These are phyloP conservation scores for Solanum medicagineum DNA, from an alignment of 257 asterid genomes.

Conservation along the genomic window DNA sequence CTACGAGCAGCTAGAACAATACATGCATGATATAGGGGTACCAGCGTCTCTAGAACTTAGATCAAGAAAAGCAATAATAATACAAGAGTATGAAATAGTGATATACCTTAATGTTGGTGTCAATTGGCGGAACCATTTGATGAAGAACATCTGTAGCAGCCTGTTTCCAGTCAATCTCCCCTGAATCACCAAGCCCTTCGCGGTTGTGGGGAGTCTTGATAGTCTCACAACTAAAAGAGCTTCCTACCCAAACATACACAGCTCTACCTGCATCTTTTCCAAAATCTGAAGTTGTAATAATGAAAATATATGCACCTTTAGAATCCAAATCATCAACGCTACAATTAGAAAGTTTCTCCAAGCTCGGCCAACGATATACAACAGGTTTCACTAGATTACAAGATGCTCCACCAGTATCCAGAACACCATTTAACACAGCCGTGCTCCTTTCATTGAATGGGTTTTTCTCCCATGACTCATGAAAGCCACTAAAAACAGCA, in stretches of 20 bases:
- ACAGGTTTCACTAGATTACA: conserved; percentile 8
- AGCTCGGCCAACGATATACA: conserved; percentile 30
- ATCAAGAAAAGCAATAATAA: not conserved
- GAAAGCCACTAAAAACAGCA: not conserved
- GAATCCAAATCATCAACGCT: conserved; percentile 21
- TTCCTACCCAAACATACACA: conserved; percentile 34
- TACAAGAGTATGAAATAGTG: not conserved
- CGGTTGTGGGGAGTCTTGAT: not conserved
- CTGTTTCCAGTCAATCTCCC: conserved; percentile 24
- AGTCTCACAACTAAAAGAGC: conserved; percentile 10
- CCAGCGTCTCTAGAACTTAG: not conserved
- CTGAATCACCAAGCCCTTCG: conserved; percentile 3
- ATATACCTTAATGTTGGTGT: conserved; percentile 25
- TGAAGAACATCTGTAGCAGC: conserved; percentile 16
- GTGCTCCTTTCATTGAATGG: conserved; percentile 4
- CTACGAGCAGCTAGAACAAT: not conserved
- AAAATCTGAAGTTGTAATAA: conserved; percentile 7
- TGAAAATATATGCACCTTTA: conserved; percentile 19
- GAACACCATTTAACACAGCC: not conserved
- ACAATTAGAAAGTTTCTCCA: conserved; percentile 19
- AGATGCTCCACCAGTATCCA: conserved; percentile 8
- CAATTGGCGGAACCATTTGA: conserved; percentile 26
- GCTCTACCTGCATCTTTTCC: conserved; percentile 7
- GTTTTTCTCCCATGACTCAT: not conserved
- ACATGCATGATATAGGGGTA: not conserved